Evolutionary conservation across 805 yeast species (phyloP).

Genomic region (Candida vartiovaarae): DNA sequence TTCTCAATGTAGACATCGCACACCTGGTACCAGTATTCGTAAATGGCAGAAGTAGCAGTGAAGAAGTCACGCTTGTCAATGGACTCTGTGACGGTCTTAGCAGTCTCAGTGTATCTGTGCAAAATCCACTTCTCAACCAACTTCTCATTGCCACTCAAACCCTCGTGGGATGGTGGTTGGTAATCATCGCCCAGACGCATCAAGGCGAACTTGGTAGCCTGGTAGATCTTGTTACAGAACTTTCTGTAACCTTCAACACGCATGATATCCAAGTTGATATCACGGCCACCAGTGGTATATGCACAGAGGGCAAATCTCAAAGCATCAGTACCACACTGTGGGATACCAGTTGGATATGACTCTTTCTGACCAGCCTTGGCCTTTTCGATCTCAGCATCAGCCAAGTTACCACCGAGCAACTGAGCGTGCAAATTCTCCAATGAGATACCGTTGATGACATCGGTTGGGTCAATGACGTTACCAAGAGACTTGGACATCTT

Average conservation of each 20-base stretch:
- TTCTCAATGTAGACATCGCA: conserved; percentile 99
- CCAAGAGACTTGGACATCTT: conserved; percentile 98
- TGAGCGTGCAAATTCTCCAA: conserved; percentile 74
- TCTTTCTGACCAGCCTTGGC: conserved; percentile 83
- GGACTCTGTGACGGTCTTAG: conserved; percentile 54
- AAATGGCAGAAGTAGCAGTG: conserved; percentile 78
- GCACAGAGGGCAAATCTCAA: conserved; percentile 97
- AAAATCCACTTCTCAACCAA: conserved; percentile 96
- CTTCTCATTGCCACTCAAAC: conserved; percentile 70
- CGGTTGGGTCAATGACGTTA: conserved; percentile 93
- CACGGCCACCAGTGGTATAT: conserved; percentile 98
- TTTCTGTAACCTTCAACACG: conserved; percentile 99
- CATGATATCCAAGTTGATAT: conserved; percentile 89
- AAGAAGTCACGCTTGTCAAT: conserved; percentile 85
- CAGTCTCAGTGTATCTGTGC: conserved; percentile 70
- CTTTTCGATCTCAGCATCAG: conserved; percentile 77
- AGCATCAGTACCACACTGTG: conserved; percentile 99
- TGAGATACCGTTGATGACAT: conserved; percentile 84
- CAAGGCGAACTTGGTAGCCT: conserved; percentile 95
- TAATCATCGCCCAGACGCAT: conserved; percentile 89
- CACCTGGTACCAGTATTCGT: conserved; percentile 91
- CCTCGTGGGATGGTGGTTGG: conserved; percentile 62
- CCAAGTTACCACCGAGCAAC: conserved; percentile 76
- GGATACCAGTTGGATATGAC: conserved; percentile 94
- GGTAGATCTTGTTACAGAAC: conserved; percentile 98